Base-by-base conservation (phyloP, 108 stramenopile genomes). In the Skeletonema potamos region DNA sequence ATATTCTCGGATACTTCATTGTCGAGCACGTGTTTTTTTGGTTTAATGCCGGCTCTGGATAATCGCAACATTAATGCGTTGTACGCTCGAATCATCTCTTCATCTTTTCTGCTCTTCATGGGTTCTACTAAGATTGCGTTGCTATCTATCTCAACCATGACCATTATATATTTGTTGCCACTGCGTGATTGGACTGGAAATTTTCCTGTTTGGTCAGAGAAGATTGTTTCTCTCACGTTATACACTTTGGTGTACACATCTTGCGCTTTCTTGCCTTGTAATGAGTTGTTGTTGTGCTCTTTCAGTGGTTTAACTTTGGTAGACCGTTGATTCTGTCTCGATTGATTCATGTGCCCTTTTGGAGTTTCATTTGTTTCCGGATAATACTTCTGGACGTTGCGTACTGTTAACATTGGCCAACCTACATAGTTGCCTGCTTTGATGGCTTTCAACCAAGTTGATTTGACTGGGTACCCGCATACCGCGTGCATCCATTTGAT, bases 121-220 rank as follows among this genome's bases (percentile, higher is more conserved):
- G 70, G 58, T 33, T 74, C 68, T 4, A 70, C 79, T 2, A 70
- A 20, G 46, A 75, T 70, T 13, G 67, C 34, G 46, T 80, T 80
- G 67, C 67, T 64, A 62, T 74, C 67, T 1, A 70, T 70, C 8
- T 73, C 64, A 0, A 73, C 58, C 65, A 73, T 58, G 17, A 68
- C 58, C 74, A 75, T 75, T 1, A 75, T 36, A 29, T 69, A 76
- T 12, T 46, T 48, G 28, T 62, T 57, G 27, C 68, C 68, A 2
- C 67, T 3, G 0, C 43, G 34, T 0, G 58, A 62, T 5, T n/a
- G 29, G 1, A 62, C 39, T 2, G 75, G 68, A 18, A 70, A 70
- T 30, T 59, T 26, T 20, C 75, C 75, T 13, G 76, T 77, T 57
- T 77, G 76, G 12, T 77, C 69, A 13, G 54, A 41, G 29, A 59